Base-by-base conservation (phyloP, 139 green algal species). In the Chlamydomonas urium region DNA sequence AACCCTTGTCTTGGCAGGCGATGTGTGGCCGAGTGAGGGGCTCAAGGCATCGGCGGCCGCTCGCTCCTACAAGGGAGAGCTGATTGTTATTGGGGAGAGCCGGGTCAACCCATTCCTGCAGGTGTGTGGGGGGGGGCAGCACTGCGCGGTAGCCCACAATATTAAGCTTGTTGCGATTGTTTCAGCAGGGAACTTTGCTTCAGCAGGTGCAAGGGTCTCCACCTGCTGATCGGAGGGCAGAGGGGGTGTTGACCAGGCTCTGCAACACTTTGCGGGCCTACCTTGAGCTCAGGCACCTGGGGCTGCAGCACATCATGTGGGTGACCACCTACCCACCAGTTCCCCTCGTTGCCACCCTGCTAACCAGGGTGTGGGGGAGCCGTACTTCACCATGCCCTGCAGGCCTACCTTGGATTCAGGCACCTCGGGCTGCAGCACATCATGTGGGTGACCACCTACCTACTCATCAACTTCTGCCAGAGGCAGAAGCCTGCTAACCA, bases 11-110 rank as follows among this genome's bases (percentile, higher is more conserved):
- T 29, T 14, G 5, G 31, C 63, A 71, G 75, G 69, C 17, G 75
- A 81, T 29, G 31, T 81, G 4, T 33, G 47, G 1, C 34, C 75
- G 34, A 57, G 32, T 4, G 63, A 50, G 2, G 47, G 65, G 0
- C 50, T 82, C 24, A 60, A 53, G 21, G 35, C 71, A 6, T 78
- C 70, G 14, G 26, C 78, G 24, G 66, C 32, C 0, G 71, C 76
- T 14, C 65, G 76, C 24, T 65, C 71, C 1, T 82, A 57, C 47
- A 50, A 65, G 0, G 65, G 59, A 35, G 76, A 82, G 71, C 21
- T 82, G 19, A 78, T 82, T 33, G 58, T 82, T 32, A 61, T 82
- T 3, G 70, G 62, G 2, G 76, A 82, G 47, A 73, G 67, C 0
- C 65, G 76, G 1, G 38, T 74, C 26, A 78, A 75, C 47, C 66